Evolutionary conservation across 805 yeast genomes (phyloP).

Genomic region (Candida yuanshanica): DNA sequence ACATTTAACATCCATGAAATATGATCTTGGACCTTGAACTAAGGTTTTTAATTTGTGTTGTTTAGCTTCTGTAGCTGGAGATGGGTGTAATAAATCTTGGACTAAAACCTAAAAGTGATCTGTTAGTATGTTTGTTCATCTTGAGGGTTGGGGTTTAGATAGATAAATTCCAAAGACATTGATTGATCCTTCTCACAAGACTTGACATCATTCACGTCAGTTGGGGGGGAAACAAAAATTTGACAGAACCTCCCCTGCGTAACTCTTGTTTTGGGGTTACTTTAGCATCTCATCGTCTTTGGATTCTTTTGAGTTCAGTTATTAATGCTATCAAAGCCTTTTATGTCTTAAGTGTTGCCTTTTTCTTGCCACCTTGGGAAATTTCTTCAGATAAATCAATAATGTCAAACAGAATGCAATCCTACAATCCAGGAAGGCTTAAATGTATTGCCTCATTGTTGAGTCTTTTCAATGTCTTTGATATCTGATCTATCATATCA

Average conservation of each 20-base stretch:
- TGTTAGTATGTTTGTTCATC: conserved; percentile 15
- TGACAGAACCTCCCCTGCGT: not conserved
- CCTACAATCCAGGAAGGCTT: not conserved
- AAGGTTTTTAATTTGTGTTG: conserved; percentile 96
- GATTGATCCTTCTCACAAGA: not conserved
- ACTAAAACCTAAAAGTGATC: conserved; percentile 71
- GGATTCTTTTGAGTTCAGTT: not conserved
- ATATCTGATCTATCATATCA: not conserved
- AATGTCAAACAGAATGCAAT: not conserved
- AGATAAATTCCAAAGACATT: not conserved
- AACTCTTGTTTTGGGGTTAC: conserved; percentile 1
- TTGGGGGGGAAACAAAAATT: not conserved
- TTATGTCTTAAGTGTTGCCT: not conserved
- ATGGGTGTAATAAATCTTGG: conserved; percentile 98
- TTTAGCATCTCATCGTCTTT: not conserved
- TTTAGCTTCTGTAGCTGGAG: conserved; percentile 93
- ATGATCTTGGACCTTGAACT: conserved; percentile 97
- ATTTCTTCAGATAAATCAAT: not conserved
- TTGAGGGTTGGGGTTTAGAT: not conserved
- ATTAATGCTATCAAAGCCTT: not conserved
- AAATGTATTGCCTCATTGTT: not conserved
- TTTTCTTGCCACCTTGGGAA: not conserved
- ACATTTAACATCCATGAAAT: conserved; percentile 99
- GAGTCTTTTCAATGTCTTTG: not conserved
- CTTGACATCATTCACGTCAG: not conserved